These are phyloP conservation scores for Candida labiduridarum DNA, from an alignment of 1,139 yeast species.

Conservation along the genomic window DNA sequence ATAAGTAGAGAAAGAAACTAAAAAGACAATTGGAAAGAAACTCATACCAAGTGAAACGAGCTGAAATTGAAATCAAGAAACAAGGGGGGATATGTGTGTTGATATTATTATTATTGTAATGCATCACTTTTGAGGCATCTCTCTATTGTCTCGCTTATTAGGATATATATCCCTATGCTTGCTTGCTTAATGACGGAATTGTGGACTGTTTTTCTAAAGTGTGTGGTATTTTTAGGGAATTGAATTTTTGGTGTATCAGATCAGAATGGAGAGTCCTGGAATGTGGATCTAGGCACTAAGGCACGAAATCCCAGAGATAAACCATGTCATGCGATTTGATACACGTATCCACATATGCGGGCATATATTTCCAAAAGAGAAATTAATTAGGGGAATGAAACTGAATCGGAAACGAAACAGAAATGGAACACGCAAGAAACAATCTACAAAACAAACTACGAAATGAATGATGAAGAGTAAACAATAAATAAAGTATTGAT, in stretches of 20 bases:
- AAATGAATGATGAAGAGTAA: no score
- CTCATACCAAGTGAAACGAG: neutral
- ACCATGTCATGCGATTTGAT: no score
- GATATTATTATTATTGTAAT: no score
- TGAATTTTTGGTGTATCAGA: neutral
- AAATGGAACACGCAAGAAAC: no score
- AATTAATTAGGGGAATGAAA: neutral
- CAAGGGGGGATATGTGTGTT: no score
- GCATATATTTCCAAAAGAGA: neutral
- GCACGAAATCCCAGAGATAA: no score
- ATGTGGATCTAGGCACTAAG: neutral
- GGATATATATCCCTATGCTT: no score
- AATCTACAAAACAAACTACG: no score
- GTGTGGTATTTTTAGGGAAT: neutral
- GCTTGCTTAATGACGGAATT: no score
- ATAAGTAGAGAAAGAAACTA: neutral
- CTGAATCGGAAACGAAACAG: neutral
- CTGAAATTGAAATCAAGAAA: neutral
- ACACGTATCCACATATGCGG: neutral
- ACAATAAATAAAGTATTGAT: no score
- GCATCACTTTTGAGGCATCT: no score
- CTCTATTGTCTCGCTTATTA: no score
- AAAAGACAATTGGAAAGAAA: neutral
- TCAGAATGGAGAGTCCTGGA: neutral
- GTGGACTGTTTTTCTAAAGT: neutral